Evolutionary conservation across 768 basidiomycete genomes (phyloP).

Genomic region (Boletus bicolor): DNA sequence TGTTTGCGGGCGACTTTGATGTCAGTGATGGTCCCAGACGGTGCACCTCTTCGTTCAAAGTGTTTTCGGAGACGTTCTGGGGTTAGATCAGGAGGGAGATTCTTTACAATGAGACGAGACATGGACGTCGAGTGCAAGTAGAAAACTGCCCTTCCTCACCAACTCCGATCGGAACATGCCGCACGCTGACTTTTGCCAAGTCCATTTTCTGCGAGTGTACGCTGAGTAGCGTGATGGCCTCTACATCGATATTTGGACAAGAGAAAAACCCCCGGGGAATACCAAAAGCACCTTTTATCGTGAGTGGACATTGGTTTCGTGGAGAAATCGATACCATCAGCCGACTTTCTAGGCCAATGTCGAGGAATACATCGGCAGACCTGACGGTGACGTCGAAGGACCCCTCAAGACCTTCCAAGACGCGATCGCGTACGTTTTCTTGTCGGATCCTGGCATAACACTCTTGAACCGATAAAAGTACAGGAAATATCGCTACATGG

Average conservation of each 20-base stretch:
- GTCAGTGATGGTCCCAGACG: conserved; percentile 78
- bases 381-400: conserved; percentile 73
- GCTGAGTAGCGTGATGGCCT: conserved; percentile 14
- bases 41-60: conserved; percentile 60
- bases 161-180: conserved; percentile 30
- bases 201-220: conserved; percentile 1
- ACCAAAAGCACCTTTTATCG: conserved; percentile 93
- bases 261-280: conserved; percentile 89
- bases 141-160: not conserved
- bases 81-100: conserved; percentile 68
- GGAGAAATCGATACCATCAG: not conserved
- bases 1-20: conserved; percentile 72
- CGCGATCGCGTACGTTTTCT: conserved; percentile 77
- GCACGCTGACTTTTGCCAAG: not conserved
- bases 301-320: conserved; percentile 37
- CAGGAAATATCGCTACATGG: conserved; percentile 99
- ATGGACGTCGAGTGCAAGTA: conserved; percentile 34
- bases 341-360: conserved; percentile 67
- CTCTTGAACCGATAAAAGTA: conserved; percentile 28
- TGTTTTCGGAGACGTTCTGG: conserved; percentile 62
- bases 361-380: conserved; percentile 77
- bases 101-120: conserved; percentile 85
- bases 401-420: conserved; percentile 84
- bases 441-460: conserved; percentile 3
- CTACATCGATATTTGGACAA: conserved; percentile 30